Conservation (phyloP, 2,329 filamentous ascomycete genomes). For the Capronia coronata region DNA sequence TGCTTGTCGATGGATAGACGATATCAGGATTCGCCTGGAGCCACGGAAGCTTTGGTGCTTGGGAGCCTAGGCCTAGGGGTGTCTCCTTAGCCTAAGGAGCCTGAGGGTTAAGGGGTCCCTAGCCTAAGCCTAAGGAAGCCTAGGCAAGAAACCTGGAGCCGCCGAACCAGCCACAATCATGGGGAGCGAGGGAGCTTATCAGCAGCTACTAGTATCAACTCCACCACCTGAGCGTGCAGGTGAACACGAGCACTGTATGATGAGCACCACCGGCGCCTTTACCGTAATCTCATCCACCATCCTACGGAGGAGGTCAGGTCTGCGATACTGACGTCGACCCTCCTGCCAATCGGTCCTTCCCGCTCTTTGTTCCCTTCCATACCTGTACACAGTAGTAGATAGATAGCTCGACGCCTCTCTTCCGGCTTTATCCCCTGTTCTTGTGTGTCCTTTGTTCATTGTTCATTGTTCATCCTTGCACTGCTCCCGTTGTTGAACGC, state of each 20-base stretch:
- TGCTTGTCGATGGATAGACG: no score
- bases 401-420: neutral
- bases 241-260: no score
- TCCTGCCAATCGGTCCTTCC: conserved; percentile 5
- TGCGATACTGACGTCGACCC: neutral
- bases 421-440: neutral
- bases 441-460: neutral
- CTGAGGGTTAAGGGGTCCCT: no score
- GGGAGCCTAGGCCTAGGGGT: neutral
- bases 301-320: neutral
- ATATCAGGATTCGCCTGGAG: no score
- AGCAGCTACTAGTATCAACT: neutral
- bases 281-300: no score
- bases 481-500: neutral
- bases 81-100: no score
- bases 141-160: no score
- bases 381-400: no score
- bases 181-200: neutral
- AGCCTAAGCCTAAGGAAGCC: no score
- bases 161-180: neutral
- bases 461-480: neutral
- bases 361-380: conserved; percentile 4
- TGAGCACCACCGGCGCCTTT: conserved; percentile 1
- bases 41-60: neutral
- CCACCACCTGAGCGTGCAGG: neutral